Evolutionary conservation across 306 rosid species (phyloP), one percentile per base, ranked within the genome.

Genomic region (Arachis stenosperma): DNA sequence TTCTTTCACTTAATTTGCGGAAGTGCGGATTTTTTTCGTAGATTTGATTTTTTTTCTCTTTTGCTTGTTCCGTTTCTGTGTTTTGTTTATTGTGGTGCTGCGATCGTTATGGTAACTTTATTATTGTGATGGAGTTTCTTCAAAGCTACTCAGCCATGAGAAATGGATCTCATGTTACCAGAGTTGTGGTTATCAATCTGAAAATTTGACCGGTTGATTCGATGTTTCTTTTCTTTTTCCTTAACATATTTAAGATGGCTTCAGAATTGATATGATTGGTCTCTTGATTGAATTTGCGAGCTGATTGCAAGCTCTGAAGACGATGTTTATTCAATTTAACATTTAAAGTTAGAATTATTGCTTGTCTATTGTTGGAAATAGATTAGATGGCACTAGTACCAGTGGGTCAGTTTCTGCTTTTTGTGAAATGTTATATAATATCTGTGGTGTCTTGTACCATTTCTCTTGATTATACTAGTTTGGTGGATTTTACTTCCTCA

Each of bases 1-100:
- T 74, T 72, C 30, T 58, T 65, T 67, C 48, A 13, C 71, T 60
- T 65, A 40, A 53, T 81, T 77, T 77, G 59, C 57, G n/a, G 15
- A 50, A 43, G 30, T 70, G 69, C 46, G 9, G 9, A 2, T 63
- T 54, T 78, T 65, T 62, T n/a, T 7, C 33, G 46, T 9, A 8
- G 63, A 70, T 66, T 43, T 14, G 6, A 44, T 50, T 7, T 8
- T 15, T 10, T 39, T 6, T 5, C 27, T 22, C 27, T 63, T 33
- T 22, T 10, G 6, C 4, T 51, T 41, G 53, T 71, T 78, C 17
- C 29, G 15, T 75, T 69, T 53, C 48, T 22, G 43, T 7, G 39
- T 66, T 39, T 0, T 52, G 36, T 71, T 61, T 6, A 9, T 42
- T 64, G 56, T 33, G 30, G 61, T 6, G 27, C 27, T 46, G 41